phyloP scores from a whole-genome alignment of 2,329 filamentous ascomycete species.

The Teratosphaeria destructans region DNA sequence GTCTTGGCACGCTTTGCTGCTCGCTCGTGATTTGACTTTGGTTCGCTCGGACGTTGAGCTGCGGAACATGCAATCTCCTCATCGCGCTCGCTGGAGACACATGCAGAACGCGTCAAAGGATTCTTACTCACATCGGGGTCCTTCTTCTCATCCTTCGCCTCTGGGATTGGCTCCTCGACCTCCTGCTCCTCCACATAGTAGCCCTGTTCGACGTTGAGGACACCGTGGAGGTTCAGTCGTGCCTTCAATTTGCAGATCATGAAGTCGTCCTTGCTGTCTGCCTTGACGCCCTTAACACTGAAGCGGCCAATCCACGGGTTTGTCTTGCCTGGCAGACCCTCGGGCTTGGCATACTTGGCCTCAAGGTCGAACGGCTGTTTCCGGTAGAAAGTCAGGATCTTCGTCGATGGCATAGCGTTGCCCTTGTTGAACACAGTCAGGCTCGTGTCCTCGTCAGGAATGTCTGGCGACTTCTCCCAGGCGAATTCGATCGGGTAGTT shows the following conservation, averaged over 20 bases:
- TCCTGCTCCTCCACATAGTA: conserved; percentile 98
- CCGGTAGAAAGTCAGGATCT: conserved; percentile 98
- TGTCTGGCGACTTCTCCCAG: conserved; percentile 97
- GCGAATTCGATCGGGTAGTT: conserved; percentile 97
- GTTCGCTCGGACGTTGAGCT: neutral
- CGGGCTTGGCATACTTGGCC: conserved; percentile 82
- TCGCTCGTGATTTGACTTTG: conserved; percentile 1
- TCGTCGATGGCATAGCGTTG: conserved; percentile 93
- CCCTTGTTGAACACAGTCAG: conserved; percentile 96
- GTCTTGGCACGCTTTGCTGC: conserved; percentile 17
- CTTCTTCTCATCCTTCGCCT: conserved; percentile 47
- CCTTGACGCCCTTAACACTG: conserved; percentile 95
- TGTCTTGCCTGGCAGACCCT: conserved; percentile 75
- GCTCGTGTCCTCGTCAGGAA: conserved; percentile 95
- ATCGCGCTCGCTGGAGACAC: conserved; percentile 14
- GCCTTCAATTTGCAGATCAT: conserved; percentile 99
- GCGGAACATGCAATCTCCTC: neutral
- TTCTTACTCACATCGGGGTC: conserved; percentile 60
- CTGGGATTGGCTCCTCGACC: conserved; percentile 83
- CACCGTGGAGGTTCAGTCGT: conserved; percentile 87
- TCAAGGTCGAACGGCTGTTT: conserved; percentile 96
- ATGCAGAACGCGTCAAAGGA: conserved; percentile 11
- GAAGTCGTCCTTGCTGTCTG: conserved; percentile 85
- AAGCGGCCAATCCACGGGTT: conserved; percentile 96
- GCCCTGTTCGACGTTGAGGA: conserved; percentile 90